Conservation (phyloP, 1,284 basidiomycete species). For the Ceratobasidium papillatum region DNA sequence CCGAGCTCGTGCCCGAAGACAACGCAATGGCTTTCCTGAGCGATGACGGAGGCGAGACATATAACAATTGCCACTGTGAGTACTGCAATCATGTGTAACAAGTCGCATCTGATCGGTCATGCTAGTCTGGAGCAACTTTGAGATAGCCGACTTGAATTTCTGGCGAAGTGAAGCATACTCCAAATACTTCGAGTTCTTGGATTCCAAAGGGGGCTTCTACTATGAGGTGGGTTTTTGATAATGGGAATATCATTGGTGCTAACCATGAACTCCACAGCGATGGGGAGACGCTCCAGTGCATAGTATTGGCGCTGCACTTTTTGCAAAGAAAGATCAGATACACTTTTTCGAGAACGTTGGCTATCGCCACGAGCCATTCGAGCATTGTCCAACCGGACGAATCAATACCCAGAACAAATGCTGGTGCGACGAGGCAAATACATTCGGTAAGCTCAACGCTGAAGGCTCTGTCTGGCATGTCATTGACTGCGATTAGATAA, state of each 20-base stretch:
- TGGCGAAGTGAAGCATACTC: conserved; percentile 60
- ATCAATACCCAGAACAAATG: conserved; percentile 18
- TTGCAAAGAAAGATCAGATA: conserved; percentile 56
- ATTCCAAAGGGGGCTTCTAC: conserved; percentile 61
- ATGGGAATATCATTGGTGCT: background rate
- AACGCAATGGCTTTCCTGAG: conserved; percentile 77
- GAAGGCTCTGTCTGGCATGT: background rate
- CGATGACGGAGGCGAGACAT: conserved; percentile 67
- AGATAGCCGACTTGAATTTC: conserved; percentile 59
- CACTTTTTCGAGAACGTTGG: conserved; percentile 53
- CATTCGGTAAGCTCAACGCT: conserved; percentile 14
- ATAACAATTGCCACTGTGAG: conserved; percentile 80
- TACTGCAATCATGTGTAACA: conserved; percentile 64
- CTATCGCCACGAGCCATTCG: conserved; percentile 48
- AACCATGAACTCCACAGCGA: conserved; percentile 47
- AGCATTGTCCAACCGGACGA: conserved; percentile 47
- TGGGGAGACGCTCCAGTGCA: conserved; percentile 65
- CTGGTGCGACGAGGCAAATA: conserved; percentile 31
- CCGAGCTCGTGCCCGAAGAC: conserved; percentile 67
- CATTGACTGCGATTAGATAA: conserved; percentile 12
- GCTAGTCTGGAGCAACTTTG: conserved; percentile 59
- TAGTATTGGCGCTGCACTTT: conserved; percentile 59
- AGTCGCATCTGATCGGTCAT: background rate
- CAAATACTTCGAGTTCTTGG: conserved; percentile 63
- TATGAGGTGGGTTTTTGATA: conserved; percentile 49